Conservation (phyloP, 148 eudicot species). For the Fagopyrum homotropicum region DNA sequence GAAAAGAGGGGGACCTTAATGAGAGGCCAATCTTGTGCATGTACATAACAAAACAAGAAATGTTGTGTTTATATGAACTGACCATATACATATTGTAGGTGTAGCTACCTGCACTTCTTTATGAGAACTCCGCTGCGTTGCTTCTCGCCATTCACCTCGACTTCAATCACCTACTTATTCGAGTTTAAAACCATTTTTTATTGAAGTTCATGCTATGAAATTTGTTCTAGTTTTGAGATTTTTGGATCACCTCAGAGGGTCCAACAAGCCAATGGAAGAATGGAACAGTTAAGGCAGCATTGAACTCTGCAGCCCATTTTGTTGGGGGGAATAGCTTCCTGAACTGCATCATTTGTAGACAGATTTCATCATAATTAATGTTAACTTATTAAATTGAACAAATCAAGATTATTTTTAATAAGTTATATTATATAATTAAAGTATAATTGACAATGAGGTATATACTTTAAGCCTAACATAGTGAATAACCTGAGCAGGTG, state of each 20-base stretch:
- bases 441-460: too few relatives aligned
- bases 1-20: neutral
- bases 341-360: conserved; percentile 34
- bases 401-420: too few relatives aligned
- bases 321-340: conserved; percentile 92
- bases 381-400: too few relatives aligned
- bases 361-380: too few relatives aligned
- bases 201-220: neutral
- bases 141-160: conserved; percentile 80
- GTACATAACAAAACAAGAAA: neutral
- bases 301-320: conserved; percentile 86
- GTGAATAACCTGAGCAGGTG: conserved; percentile 64
- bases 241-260: conserved; percentile 58
- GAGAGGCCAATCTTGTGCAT: neutral
- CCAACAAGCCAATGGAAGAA: conserved; percentile 94
- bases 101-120: conserved; percentile 79
- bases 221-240: neutral
- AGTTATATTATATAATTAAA: too few relatives aligned
- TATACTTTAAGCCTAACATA: too few relatives aligned
- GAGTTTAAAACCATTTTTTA: neutral
- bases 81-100: neutral
- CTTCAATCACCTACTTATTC: conserved; percentile 66
- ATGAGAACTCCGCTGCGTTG: conserved; percentile 86
- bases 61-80: conserved; percentile 5
- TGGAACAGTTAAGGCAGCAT: conserved; percentile 79